Evolutionary conservation across 495 filamentous ascomycete genomes (phyloP), one percentile per base, ranked within the genome.

Genomic region (Halenospora varia): DNA sequence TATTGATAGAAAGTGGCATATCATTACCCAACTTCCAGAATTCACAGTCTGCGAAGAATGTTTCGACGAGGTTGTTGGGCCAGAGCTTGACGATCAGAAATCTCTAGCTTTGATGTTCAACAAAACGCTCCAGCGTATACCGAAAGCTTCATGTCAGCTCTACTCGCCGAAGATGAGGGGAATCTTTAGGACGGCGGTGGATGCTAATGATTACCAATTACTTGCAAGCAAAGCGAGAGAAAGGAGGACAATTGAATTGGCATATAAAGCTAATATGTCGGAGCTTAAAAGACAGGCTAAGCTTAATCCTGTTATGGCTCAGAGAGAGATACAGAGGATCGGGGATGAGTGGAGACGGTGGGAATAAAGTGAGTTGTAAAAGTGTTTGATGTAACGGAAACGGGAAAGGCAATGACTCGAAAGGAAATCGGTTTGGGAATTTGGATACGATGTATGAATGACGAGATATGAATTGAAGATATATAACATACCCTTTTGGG

Each of bases 41-140:
- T 76, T 89, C 59, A 85, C 83, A 3, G 79, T 87, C 48, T 89
- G 86, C 70, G 80, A 85, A 60, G 83, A 87, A 66, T 89, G 66
- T 47, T 68, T 54, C 46, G 59, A 64, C 17, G 63, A 68, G 35
- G 55, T 66, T 10, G 58, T 68, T 2, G 53, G 47, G 54, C 66
- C 66, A 13, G 63, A 60, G 29, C 39, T 65, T 1, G 52, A 62
- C 8, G 56, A 62, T 0, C 17, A 49, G 6, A 63, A 64, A 35
- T 47, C 66, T 2, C 60, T 68, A 18, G 51, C 66, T 2, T 17
- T 47, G 25, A 57, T 68, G 47, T 66, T 68, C 39, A 53, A 51
- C n/a, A 50, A 64, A 23, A 29, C 29, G 0, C 9, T 45, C 1
- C 41, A 56, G 19, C 18, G 52, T 0, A 26, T 62, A 2, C 56